Evolutionary conservation across 805 yeast species (phyloP).

Genomic region (Metschnikowia matae): DNA sequence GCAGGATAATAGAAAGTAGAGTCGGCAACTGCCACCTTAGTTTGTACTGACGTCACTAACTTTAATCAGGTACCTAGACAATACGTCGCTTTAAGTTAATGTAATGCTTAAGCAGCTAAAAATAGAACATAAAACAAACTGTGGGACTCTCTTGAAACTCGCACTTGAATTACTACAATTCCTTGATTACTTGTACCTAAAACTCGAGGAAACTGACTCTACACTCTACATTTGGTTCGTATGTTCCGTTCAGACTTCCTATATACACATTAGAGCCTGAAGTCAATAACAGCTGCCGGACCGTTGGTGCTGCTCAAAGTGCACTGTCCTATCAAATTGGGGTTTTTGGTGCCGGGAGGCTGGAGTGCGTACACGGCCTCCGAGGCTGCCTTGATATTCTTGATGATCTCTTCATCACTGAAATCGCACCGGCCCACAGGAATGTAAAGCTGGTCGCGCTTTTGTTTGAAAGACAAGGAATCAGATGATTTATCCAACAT

Average conservation of each 20-base stretch:
- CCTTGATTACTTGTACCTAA: too few species aligned
- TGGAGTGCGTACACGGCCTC: conserved; percentile 54
- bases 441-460: conserved; percentile 52
- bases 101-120: too few species aligned
- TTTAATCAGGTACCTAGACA: neutral
- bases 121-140: too few species aligned
- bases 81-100: too few species aligned
- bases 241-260: conserved; percentile 2
- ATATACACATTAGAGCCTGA: conserved; percentile 20
- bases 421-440: conserved; percentile 77
- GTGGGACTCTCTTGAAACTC: too few species aligned
- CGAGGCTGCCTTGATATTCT: conserved; percentile 65
- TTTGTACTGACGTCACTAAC: neutral
- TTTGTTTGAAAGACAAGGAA: conserved; percentile 75
- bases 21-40: neutral
- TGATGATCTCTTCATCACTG: conserved; percentile 68
- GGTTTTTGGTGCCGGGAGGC: conserved; percentile 61
- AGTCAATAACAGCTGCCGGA: conserved; percentile 67
- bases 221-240: neutral
- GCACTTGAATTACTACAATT: too few species aligned
- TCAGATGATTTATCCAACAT: conserved; percentile 58
- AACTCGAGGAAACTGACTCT: too few species aligned
- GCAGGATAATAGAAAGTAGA: neutral
- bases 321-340: conserved; percentile 67
- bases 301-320: conserved; percentile 68